Base-by-base conservation (phyloP, 2,329 filamentous ascomycete species). In the Calonectria pauciramosa region DNA sequence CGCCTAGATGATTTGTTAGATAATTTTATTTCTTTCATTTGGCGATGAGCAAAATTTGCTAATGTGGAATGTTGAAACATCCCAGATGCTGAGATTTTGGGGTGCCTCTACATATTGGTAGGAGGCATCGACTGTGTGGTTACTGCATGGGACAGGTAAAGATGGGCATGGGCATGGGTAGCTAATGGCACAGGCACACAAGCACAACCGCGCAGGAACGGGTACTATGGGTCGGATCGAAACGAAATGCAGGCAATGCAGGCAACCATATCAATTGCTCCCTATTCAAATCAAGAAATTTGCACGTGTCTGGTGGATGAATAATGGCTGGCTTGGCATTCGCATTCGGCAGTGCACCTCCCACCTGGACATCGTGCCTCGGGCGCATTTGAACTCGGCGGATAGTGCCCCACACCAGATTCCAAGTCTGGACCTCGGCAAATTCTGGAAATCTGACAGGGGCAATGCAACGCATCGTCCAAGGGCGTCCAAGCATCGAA, bases 331-430 rank as follows among this genome's bases (percentile, higher is more conserved):
- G 23, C 11, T 63, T 63, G 23, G 34, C 56, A 63, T 30, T 63
- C 56, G 23, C 56, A 63, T 41, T 63, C 56, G 56, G 56, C 56
- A 63, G 56, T 41, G 41, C 18, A 44, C 18, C 23, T 10, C 13
- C 10, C 11, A 47, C 44, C 23, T 47, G 44, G 18, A 20, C 34
- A 63, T 41, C 34, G 36, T 63, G 56, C 56, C 56, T 63, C 56
- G 56, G 56, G 56, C 56, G 36, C 56, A 63, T 63, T 23, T 41
- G 34, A 63, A 63, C 56, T 63, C 56, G 56, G 56, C 56, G 36
- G 56, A 63, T 36, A 28, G 23, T 41, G 56, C 56, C 34, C 56
- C 56, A 63, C 56, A 4, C 56, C 18, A 14, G 23, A 18, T 16
- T 41, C 11, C 56, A 28, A 16, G 56, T 63, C 34, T 18, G 56